Evolutionary conservation across 257 asterid genomes (phyloP).

Genomic region (Eustoma russellianum): DNA sequence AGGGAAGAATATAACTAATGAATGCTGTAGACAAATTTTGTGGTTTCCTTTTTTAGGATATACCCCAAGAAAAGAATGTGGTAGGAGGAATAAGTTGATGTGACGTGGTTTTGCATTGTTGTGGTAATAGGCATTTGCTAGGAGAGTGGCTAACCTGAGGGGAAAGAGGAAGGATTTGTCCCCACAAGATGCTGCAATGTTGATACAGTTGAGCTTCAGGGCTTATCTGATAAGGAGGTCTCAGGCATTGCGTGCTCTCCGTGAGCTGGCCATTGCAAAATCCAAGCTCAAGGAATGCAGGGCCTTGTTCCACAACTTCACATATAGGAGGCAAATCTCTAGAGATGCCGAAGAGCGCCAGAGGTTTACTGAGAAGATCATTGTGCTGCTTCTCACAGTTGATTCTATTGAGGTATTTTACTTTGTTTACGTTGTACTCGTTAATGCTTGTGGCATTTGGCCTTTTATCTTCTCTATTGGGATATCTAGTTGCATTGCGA

Average conservation of each 20-base stretch:
- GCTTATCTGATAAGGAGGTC: slow-evolving; percentile 72
- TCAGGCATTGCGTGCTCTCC: slow-evolving; percentile 70
- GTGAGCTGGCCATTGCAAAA: slow-evolving; percentile 92
- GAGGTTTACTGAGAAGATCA: slow-evolving; percentile 80
- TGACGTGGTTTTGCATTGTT: background rate
- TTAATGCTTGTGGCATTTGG: background rate
- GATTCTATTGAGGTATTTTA: slow-evolving; percentile 43
- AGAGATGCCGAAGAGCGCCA: slow-evolving; percentile 81
- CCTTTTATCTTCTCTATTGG: background rate
- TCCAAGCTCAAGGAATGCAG: slow-evolving; percentile 74
- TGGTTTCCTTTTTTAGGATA: no score
- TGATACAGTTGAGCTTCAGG: slow-evolving; percentile 65
- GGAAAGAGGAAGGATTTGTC: slow-evolving; percentile 70
- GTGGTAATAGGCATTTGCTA: slow-evolving; percentile 54
- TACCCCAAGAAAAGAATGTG: no score
- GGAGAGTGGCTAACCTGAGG: slow-evolving; percentile 54
- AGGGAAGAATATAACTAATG: no score
- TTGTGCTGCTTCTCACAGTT: slow-evolving; percentile 80
- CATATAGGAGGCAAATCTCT: slow-evolving; percentile 57
- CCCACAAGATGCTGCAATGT: slow-evolving; percentile 51
- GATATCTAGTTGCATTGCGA: no score
- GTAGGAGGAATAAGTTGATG: no score
- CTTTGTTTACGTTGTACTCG: background rate
- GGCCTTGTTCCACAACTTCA: slow-evolving; percentile 76
- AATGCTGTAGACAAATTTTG: no score